Percentiles rank a stretch among this genome's conserved stretches.
phyloP scores from a whole-genome alignment of 805 yeast species.

The Starmerella bombicola region DNA sequence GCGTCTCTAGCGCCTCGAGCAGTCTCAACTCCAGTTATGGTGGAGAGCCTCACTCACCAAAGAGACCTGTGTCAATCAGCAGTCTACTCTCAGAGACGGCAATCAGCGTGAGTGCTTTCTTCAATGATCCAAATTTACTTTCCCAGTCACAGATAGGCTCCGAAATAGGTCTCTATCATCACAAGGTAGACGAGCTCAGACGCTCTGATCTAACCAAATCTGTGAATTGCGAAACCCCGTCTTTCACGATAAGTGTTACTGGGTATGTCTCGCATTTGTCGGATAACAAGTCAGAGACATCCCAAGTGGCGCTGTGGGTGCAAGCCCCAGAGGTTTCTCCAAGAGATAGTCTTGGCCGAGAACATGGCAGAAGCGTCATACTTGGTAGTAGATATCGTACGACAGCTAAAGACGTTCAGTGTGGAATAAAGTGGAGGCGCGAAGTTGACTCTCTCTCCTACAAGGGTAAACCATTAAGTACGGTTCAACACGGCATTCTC shows the following conservation, averaged over 20 bases:
- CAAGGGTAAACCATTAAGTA: not conserved
- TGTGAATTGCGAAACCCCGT: not conserved
- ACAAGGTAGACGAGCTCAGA: not conserved
- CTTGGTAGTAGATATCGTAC: too few species aligned
- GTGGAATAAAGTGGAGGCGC: not conserved
- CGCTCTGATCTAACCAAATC: not conserved
- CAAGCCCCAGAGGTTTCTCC: not conserved
- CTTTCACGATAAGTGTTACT: not conserved
- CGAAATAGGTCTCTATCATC: not conserved
- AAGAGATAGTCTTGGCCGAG: too few species aligned
- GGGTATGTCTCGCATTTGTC: not conserved
- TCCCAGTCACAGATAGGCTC: not conserved
- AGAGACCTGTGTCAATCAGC: not conserved
- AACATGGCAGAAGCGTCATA: too few species aligned
- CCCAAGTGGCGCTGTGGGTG: not conserved
- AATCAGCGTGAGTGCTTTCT: not conserved
- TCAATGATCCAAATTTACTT: not conserved
- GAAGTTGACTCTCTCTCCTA: not conserved
- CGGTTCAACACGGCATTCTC: conserved; percentile 2
- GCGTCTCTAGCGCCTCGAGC: not conserved
- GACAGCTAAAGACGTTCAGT: conserved; percentile 7
- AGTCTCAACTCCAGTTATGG: not conserved
- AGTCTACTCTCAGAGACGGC: not conserved
- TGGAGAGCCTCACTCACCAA: not conserved
- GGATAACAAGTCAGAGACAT: too few species aligned